These are phyloP conservation scores for Trichoderma atroviride DNA, from an alignment of 2,329 filamentous ascomycete species.

Conservation along the genomic window DNA sequence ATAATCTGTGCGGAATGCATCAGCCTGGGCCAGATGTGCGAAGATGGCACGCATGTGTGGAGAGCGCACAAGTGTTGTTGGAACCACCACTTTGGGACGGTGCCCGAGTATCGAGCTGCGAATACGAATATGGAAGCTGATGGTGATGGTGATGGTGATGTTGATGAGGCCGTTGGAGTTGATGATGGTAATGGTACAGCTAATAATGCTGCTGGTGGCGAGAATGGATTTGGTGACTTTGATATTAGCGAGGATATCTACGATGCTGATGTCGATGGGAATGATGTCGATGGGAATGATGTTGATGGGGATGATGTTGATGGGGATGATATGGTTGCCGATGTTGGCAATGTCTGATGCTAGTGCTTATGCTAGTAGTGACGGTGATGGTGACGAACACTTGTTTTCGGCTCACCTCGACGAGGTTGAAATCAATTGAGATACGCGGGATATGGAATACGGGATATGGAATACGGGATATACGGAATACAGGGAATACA, in stretches of 20 bases:
- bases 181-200: neutral
- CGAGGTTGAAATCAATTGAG: neutral
- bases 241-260: neutral
- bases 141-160: neutral
- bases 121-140: neutral
- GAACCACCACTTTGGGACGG: neutral
- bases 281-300: neutral
- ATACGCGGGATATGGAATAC: neutral
- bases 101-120: neutral
- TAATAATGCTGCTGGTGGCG: neutral
- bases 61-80: conserved; percentile 14
- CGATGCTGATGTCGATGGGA: too few species aligned
- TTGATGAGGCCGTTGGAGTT: neutral
- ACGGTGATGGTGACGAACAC: neutral
- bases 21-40: conserved; percentile 7
- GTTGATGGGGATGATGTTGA: neutral
- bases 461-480: neutral
- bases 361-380: neutral
- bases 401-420: neutral
- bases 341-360: neutral
- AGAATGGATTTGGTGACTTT: neutral
- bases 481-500: too few species aligned
- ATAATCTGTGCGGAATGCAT: conserved; percentile 25
- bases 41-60: conserved; percentile 20
- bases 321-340: neutral